These are phyloP conservation scores for Fallopia convolvulus DNA, from an alignment of 148 eudicot species.

Conservation along the genomic window DNA sequence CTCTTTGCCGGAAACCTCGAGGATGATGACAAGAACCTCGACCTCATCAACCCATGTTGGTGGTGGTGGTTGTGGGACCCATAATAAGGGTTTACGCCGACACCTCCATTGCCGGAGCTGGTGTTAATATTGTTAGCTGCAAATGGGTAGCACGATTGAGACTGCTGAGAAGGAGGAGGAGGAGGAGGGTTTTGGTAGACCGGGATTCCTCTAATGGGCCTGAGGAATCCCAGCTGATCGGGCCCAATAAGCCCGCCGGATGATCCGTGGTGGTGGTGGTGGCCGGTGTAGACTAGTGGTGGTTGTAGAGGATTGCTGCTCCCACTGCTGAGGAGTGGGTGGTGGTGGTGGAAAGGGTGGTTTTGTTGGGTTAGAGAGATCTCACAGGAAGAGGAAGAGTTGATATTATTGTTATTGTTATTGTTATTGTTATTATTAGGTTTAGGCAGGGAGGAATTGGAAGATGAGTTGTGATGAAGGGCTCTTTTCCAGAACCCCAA, in stretches of 20 bases:
- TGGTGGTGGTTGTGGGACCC: conserved; percentile 12
- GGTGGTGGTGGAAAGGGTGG: conserved; percentile 3
- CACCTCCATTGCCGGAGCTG: neutral
- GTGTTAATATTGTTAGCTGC: conserved; percentile 7
- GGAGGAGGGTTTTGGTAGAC: conserved; percentile 63
- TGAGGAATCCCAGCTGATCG: conserved; percentile 39
- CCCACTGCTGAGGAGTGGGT: conserved; percentile 2
- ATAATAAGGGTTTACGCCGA: neutral
- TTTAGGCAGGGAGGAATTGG: neutral
- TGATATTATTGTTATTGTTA: neutral
- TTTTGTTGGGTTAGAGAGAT: conserved; percentile 4
- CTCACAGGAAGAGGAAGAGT: neutral
- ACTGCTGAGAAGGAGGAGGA: neutral
- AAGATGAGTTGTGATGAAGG: neutral
- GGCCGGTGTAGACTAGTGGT: neutral
- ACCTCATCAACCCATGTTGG: conserved; percentile 49
- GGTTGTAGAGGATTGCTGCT: conserved; percentile 2
- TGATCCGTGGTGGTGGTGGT: neutral
- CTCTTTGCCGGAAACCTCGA: conserved; percentile 69
- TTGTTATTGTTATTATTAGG: neutral
- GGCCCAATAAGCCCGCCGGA: conserved; percentile 9
- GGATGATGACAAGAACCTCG: conserved; percentile 43
- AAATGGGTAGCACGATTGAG: conserved; percentile 36
- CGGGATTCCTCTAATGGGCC: conserved; percentile 89
- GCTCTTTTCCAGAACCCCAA: conserved; percentile 16